These are phyloP conservation scores for Zygosaccharomyces bailii DNA, from an alignment of 805 yeast genomes.

Conservation along the genomic window DNA sequence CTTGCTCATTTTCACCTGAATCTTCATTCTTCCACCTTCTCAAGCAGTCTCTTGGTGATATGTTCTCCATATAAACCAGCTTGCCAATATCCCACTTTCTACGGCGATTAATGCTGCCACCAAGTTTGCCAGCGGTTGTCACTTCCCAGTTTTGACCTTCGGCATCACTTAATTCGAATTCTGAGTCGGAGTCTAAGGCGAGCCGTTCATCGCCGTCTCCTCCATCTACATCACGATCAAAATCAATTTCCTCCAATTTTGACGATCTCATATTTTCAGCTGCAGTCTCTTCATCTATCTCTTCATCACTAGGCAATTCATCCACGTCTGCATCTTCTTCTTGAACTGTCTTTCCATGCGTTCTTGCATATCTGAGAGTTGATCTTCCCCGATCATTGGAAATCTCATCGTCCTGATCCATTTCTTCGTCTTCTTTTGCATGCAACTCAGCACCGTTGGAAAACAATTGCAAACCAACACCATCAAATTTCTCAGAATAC, in stretches of 20 bases:
- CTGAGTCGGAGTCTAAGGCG: conserved; percentile 54
- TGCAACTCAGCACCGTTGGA: conserved; percentile 54
- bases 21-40: conserved; percentile 64
- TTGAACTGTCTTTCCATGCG: conserved; percentile 51
- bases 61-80: conserved; percentile 72
- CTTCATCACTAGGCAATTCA: conserved; percentile 42
- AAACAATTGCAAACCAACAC: conserved; percentile 74
- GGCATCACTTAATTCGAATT: conserved; percentile 42
- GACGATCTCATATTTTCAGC: conserved; percentile 35
- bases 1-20: conserved; percentile 42
- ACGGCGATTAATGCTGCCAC: conserved; percentile 45
- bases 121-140: conserved; percentile 56
- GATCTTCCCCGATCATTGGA: conserved; percentile 57
- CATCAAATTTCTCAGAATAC: conserved; percentile 55
- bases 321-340: conserved; percentile 48
- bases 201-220: conserved; percentile 37
- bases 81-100: conserved; percentile 78
- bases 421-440: conserved; percentile 41
- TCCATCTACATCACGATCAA: conserved; percentile 43
- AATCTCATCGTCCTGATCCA: conserved; percentile 33
- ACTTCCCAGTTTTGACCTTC: conserved; percentile 37
- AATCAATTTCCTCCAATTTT: conserved; percentile 46
- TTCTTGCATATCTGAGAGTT: conserved; percentile 56
- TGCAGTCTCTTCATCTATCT: conserved; percentile 39
- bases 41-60: conserved; percentile 69